Evolutionary conservation across 1,139 yeast species (phyloP).

Genomic region (Meyerozyma sp.): DNA sequence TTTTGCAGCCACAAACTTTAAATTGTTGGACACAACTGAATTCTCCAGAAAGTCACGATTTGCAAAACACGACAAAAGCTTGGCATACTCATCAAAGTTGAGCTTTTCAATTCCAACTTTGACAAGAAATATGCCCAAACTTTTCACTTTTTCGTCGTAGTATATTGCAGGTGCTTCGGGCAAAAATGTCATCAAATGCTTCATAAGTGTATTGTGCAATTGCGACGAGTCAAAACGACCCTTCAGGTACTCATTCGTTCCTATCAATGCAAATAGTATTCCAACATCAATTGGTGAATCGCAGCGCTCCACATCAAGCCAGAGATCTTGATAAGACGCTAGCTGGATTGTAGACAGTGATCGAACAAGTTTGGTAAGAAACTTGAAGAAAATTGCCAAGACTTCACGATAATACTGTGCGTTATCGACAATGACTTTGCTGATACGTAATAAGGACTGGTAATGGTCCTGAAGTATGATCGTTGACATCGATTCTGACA

Average conservation of each 20-base stretch:
- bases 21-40: not conserved
- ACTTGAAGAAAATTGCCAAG: constrained; percentile 20
- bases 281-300: not conserved
- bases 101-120: not conserved
- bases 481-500: constrained; percentile 14
- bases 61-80: not conserved
- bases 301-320: not conserved
- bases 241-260: not conserved
- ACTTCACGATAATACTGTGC: constrained; percentile 33
- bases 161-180: not conserved
- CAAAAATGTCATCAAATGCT: not conserved
- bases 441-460: constrained; percentile 12
- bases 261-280: not conserved
- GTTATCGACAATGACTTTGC: constrained; percentile 32
- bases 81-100: not conserved
- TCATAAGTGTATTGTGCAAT: not conserved
- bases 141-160: not conserved
- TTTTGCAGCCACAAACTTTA: not conserved
- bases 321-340: not conserved
- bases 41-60: not conserved
- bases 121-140: not conserved
- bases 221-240: too few species aligned
- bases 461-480: constrained; percentile 7
- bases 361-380: constrained; percentile 25
- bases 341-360: constrained; percentile 1